phyloP scores from a whole-genome alignment of 768 basidiomycete species.

The Psilocybe azurescens region DNA sequence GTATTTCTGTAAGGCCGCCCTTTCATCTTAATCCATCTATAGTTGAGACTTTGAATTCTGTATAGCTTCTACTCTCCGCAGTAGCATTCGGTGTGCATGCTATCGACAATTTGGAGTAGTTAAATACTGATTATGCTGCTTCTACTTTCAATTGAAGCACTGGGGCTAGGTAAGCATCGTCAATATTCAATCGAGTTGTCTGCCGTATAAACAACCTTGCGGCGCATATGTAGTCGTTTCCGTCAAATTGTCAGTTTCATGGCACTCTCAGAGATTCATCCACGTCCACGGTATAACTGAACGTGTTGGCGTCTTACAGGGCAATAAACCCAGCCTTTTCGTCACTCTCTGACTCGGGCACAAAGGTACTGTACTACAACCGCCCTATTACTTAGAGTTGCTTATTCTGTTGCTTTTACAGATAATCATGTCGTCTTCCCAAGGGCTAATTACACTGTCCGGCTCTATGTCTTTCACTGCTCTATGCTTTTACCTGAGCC shows the following conservation, averaged over 20 bases:
- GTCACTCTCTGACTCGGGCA: background rate
- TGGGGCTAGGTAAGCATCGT: background rate
- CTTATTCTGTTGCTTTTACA: background rate
- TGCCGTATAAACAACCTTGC: too few species aligned
- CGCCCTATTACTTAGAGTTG: background rate
- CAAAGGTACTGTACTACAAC: background rate
- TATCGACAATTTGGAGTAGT: background rate
- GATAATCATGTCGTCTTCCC: background rate
- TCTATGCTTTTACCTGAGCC: background rate
- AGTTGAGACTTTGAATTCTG: background rate
- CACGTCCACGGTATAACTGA: constrained; percentile 19
- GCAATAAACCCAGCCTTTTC: background rate
- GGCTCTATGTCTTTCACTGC: background rate
- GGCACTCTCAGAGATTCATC: background rate
- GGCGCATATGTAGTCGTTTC: background rate
- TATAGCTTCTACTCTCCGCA: background rate
- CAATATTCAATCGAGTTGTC: too few species aligned
- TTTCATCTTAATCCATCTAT: background rate
- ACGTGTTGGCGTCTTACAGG: background rate
- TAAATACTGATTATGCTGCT: background rate
- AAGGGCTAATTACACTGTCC: background rate
- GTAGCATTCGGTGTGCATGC: background rate
- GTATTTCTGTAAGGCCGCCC: background rate
- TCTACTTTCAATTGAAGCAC: background rate
- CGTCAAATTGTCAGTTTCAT: background rate